A percentile compares a stretch with the other conserved stretches of the same genome.
phyloP scores from a whole-genome alignment of 1,284 basidiomycete genomes.

The Papiliotrema flavescens region DNA sequence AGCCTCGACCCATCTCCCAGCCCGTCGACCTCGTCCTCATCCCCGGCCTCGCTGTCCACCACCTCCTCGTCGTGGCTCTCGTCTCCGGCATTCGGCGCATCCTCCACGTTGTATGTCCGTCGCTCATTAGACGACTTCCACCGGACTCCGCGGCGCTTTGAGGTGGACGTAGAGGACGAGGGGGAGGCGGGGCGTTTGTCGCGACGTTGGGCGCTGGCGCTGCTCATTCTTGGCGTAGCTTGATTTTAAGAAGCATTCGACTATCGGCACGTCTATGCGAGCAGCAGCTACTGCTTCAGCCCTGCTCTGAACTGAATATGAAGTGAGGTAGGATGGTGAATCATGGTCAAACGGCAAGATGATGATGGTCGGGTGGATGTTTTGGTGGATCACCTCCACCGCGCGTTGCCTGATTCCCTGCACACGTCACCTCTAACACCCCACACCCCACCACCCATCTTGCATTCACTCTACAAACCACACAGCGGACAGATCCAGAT shows the following conservation, averaged over 20 bases:
- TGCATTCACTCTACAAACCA: no score
- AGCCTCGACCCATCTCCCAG: conserved; percentile 1
- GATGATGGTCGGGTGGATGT: neutral
- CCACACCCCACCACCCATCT: neutral
- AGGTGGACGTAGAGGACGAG: neutral
- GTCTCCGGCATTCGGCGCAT: neutral
- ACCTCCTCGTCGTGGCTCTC: no score
- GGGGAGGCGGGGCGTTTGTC: no score
- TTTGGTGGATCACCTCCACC: neutral
- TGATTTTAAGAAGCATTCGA: no score
- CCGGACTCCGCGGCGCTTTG: neutral
- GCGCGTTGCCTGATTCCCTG: neutral
- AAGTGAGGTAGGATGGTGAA: no score
- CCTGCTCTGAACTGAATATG: no score
- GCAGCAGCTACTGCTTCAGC: no score
- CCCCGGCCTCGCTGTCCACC: neutral
- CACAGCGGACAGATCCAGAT: no score
- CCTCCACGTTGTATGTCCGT: neutral
- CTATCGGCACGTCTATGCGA: no score
- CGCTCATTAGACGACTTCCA: neutral
- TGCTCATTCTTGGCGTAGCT: no score
- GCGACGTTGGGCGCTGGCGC: no score
- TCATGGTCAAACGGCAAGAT: neutral
- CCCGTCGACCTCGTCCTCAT: neutral
- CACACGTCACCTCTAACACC: neutral